phyloP scores from a whole-genome alignment of 106 monocot species.

The Ottelia alismoides region DNA sequence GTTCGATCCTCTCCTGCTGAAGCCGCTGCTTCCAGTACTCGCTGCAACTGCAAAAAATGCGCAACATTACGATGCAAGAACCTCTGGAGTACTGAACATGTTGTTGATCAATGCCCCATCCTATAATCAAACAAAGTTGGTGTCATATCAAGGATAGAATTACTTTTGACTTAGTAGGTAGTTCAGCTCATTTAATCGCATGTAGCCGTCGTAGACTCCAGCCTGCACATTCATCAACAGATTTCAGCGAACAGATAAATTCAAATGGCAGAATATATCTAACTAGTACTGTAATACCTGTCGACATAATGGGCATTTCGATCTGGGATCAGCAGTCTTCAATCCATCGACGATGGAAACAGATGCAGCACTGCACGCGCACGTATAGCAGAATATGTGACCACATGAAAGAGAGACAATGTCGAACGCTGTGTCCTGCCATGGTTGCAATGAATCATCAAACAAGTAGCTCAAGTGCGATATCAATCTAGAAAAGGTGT shows the following conservation, averaged over 20 bases:
- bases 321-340: slow-evolving; percentile 35
- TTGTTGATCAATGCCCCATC: neutral
- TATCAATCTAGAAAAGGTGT: too few species aligned
- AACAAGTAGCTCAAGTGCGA: too few species aligned
- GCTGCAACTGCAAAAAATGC: slow-evolving; percentile 40
- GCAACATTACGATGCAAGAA: too few species aligned
- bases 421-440: slow-evolving; percentile 76
- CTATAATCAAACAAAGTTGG: neutral
- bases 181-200: slow-evolving; percentile 63
- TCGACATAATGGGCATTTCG: slow-evolving; percentile 70
- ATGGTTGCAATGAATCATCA: too few species aligned
- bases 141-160: neutral
- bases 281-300: slow-evolving; percentile 17
- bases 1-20: slow-evolving; percentile 36
- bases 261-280: neutral
- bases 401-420: slow-evolving; percentile 67
- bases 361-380: slow-evolving; percentile 56
- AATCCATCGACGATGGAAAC: slow-evolving; percentile 58
- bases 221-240: slow-evolving; percentile 11
- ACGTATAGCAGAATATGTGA: slow-evolving; percentile 78
- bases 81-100: neutral
- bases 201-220: slow-evolving; percentile 35
- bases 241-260: neutral
- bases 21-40: slow-evolving; percentile 66
- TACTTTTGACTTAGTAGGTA: slow-evolving; percentile 45